Base-by-base conservation (phyloP, 495 filamentous ascomycete species). In the Polyplosphaeria fusca region DNA sequence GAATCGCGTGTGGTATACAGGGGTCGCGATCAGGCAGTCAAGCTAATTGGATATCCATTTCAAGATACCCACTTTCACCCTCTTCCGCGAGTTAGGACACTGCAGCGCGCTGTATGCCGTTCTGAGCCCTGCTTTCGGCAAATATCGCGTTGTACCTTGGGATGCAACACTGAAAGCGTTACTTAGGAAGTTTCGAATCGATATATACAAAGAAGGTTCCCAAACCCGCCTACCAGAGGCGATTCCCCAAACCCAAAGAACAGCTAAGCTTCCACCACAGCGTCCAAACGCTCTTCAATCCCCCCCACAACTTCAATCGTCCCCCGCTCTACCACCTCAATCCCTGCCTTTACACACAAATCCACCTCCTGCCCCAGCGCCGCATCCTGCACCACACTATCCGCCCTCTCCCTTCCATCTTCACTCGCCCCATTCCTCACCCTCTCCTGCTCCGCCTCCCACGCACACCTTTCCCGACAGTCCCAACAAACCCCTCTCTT, bases 401-500 rank as follows among this genome's bases (percentile, higher is more conserved):
- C 58, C 18, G 51, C 58, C 18, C 41, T 30, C 18, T 7, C 40
- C 26, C 39, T 55, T 25, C 24, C 51, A 11, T 55, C 30, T 18
- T 38, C 28, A 35, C 13, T 38, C 2, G 7, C 5, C 16, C 52
- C 47, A n/a, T 12, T 27, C 35, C 20, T 23, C 23, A 22, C 19
- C 23, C 3, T 12, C 40, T 52, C 49, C 20, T 47, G 39, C 25
- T 52, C 48, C 14, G 43, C 19, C 28, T 61, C 58, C 58, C 58
- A 61, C 35, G 24, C 18, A 28, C 58, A 61, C 28, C 58, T 1
- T 43, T 61, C 50, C 37, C 27, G 44, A 38, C 58, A 61, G 23
- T 61, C 51, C 58, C 58, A 61, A 23, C 58, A 61, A 5, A 61
- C 58, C 3, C 44, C 26, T 16, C 58, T 35, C 51, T 55, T 55